Base-by-base conservation (phyloP, 176 grass and related monocot genomes). In the Poa annua region DNA sequence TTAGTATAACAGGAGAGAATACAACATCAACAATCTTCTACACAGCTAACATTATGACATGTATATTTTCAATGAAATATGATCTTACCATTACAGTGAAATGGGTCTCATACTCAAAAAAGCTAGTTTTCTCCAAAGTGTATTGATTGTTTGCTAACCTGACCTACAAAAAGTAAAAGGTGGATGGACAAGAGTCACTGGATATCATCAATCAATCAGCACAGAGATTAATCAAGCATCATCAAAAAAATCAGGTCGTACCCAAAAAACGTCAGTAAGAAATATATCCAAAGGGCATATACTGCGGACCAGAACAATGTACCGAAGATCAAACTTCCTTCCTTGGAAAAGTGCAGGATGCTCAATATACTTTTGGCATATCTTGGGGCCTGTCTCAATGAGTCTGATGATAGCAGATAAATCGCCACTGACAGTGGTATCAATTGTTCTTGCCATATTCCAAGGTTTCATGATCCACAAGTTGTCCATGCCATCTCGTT, bases 61-160 rank as follows among this genome's bases (percentile, higher is more conserved):
- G 6, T 78, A 41, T 74, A 71, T 32, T 45, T 41, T 57, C 13
- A 72, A 14, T 60, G 34, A 77, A 70, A 50, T 64, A 51, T 73
- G 51, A 83, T 59, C 74, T 89, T 90, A 93, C 96, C 96, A 98
- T 98, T 72, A 98, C 96, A 39, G 96, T 98, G 54, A 98, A 98
- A 91, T 98, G 96, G 74, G 92, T 98, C 86, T 98, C 96, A 64
- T 98, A 98, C 73, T 98, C 96, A 69, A 98, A 98, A 80, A 98
- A 87, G 35, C 96, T 98, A 55, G 80, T 93, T 81, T 91, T 95
- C 77, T 98, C 92, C 78, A 98, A 83, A 53, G 87, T 98, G 85
- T 98, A 98, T 63, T 92, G 79, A 73, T 98, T 98, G 66, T 95
- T 95, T 82, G 96, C 92, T 84, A 98, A 64, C 65, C 96, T 93